These are phyloP conservation scores for Gardenia jasminoides DNA, from an alignment of 257 asterid genomes.

Conservation along the genomic window DNA sequence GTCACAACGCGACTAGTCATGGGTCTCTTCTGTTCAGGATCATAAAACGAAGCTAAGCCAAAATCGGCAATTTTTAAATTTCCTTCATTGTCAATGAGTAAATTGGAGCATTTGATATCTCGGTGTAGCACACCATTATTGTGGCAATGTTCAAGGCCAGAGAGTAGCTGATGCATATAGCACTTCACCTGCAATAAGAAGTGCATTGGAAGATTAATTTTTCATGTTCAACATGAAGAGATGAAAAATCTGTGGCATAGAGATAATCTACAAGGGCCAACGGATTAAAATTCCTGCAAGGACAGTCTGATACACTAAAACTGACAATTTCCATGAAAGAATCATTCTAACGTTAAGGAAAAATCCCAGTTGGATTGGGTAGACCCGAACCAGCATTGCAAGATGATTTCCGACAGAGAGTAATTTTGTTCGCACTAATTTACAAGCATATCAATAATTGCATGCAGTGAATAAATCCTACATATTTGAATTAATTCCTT, in stretches of 20 bases:
- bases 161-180: conserved; percentile 74
- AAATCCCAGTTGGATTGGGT: not conserved
- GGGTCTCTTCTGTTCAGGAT: conserved; percentile 58
- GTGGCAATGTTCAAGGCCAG: conserved; percentile 95
- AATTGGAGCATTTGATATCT: conserved; percentile 86
- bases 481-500: not conserved
- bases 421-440: not conserved
- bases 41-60: conserved; percentile 76
- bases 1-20: conserved; percentile 96
- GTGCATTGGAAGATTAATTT: conserved; percentile 16
- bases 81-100: conserved; percentile 76
- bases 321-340: not conserved
- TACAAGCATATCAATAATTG: not conserved
- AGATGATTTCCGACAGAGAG: too few relatives aligned
- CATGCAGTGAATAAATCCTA: not conserved
- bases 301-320: not conserved
- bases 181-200: conserved; percentile 65
- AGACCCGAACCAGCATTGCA: not conserved
- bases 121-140: conserved; percentile 87
- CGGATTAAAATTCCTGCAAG: not conserved
- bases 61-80: conserved; percentile 84
- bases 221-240: not conserved
- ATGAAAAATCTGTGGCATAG: not conserved
- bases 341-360: not conserved
- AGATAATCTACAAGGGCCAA: not conserved